Base-by-base conservation (phyloP, 805 yeast species). In the Yamadazyma philogaea region DNA sequence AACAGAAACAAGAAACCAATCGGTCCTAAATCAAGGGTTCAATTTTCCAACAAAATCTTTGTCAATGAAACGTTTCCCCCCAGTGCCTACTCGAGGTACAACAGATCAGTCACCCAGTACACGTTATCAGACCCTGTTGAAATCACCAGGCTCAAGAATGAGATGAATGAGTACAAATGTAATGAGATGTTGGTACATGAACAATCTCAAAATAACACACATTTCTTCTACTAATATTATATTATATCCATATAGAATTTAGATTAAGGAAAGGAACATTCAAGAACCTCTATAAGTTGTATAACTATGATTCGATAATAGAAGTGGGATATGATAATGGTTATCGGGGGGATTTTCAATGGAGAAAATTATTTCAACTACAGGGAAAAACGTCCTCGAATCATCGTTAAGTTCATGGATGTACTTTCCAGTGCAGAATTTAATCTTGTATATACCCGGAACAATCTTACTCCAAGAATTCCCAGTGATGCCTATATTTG, bases 311-410 rank as follows among this genome's bases (percentile, higher is more conserved):
- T 87, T 87, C 34, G 96, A 81, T 44, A 90, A 68, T 41, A 90
- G 72, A 47, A 90, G 66, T 0, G 98, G 98, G 42, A 90, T 84
- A 59, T 90, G 98, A 63, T 88, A 90, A 60, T 90, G 98, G 30
- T 77, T 68, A 46, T 82, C 87, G 0, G 87, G 82, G 0, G 85
- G 84, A 48, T 72, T 70, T 6, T 73, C 74, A 3, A 90, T 78
- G 22, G 75, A 75, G 57, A 90, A 90, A 0, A 74, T 70, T 30
- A 90, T 85, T 46, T 90, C 96, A 7, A 89, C 88, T 56, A 77
- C 84, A 0, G 97, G 97, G 70, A 89, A 90, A 59, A 89, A 89
- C 1, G 89, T 82, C 44, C 71, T 64, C 43, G 64, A 61, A 36
- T 52, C 56, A 30, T 46, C 54, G 3, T 53, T 48, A 27, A 64